Conservation (phyloP, 202 grass and related monocot genomes). For the Schoenoplectus tabernaemontani region DNA sequence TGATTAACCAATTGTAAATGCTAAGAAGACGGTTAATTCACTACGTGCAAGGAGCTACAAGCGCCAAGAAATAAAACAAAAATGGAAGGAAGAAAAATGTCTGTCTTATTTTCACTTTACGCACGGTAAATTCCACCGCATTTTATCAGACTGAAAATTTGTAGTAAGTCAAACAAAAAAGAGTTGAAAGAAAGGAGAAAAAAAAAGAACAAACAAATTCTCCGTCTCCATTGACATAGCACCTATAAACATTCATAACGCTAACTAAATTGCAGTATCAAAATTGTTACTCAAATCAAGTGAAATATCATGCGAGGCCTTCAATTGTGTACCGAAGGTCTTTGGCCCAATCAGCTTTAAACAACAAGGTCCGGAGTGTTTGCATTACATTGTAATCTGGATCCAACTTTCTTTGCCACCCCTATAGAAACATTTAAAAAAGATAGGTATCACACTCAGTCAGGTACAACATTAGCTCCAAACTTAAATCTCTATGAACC, state of each 20-base stretch:
- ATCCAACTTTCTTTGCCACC: constrained; percentile 98
- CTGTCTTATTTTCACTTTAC: constrained; percentile 10
- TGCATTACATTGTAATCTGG: constrained; percentile 97
- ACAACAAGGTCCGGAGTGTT: constrained; percentile 70
- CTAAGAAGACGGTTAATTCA: background rate
- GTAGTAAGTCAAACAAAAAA: constrained; percentile 10
- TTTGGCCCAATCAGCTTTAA: constrained; percentile 87
- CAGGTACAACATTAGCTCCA: background rate
- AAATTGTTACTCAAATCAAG: constrained; percentile 16
- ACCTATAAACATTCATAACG: constrained; percentile 7
- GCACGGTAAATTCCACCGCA: background rate
- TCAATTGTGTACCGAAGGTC: constrained; percentile 90
- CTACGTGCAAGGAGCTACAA: constrained; percentile 1
- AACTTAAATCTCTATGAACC: background rate
- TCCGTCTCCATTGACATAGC: background rate
- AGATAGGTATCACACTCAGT: background rate
- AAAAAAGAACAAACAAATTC: constrained; percentile 13
- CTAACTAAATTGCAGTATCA: constrained; percentile 23
- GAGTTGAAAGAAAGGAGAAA: background rate
- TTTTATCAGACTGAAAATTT: constrained; percentile 11
- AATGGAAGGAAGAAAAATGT: background rate
- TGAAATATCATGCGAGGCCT: constrained; percentile 51
- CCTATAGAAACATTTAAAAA: constrained; percentile 34
- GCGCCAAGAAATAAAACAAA: background rate
- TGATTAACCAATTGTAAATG: background rate